Evolutionary conservation across 2,329 filamentous ascomycete genomes (phyloP).

Genomic region (Dryadomyces quercivorus): DNA sequence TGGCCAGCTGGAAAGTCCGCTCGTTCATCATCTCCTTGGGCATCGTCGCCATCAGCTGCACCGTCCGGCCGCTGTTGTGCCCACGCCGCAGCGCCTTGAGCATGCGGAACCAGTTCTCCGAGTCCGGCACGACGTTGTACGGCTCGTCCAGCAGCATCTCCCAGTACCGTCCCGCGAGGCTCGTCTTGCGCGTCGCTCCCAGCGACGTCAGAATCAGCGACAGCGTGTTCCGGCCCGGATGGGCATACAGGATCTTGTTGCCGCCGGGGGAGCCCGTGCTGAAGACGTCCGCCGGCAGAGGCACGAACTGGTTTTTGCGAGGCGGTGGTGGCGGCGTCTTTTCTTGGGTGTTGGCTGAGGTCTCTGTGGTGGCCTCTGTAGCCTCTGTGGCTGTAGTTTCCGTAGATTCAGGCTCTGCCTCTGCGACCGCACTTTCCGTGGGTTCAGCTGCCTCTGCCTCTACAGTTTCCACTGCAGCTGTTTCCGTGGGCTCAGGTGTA

Average conservation of each 20-base stretch:
- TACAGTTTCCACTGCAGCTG: no score
- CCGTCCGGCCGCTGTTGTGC: conserved; percentile 50
- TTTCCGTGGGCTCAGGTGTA: no score
- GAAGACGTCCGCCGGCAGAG: not conserved
- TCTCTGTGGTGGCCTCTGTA: not conserved
- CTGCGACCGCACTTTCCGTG: no score
- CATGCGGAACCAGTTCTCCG: conserved; percentile 55
- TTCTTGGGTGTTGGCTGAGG: not conserved
- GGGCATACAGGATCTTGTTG: conserved; percentile 20
- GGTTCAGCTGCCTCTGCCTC: no score
- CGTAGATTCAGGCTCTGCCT: no score
- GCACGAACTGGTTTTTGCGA: not conserved
- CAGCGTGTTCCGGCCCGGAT: conserved; percentile 46
- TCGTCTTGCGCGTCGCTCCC: conserved; percentile 43
- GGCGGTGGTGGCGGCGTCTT: not conserved
- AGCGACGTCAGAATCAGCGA: conserved; percentile 58
- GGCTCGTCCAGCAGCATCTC: conserved; percentile 47
- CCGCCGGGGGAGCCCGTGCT: not conserved
- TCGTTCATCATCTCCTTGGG: conserved; percentile 29
- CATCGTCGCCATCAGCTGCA: conserved; percentile 45
- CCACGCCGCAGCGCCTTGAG: conserved; percentile 54
- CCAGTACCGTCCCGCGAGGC: conserved; percentile 68
- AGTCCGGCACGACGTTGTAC: conserved; percentile 57
- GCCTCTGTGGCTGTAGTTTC: no score
- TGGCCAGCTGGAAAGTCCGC: conserved; percentile 57